These are phyloP conservation scores for Rhodotorula sp. DNA, from an alignment of 1,284 basidiomycete species.

Conservation along the genomic window DNA sequence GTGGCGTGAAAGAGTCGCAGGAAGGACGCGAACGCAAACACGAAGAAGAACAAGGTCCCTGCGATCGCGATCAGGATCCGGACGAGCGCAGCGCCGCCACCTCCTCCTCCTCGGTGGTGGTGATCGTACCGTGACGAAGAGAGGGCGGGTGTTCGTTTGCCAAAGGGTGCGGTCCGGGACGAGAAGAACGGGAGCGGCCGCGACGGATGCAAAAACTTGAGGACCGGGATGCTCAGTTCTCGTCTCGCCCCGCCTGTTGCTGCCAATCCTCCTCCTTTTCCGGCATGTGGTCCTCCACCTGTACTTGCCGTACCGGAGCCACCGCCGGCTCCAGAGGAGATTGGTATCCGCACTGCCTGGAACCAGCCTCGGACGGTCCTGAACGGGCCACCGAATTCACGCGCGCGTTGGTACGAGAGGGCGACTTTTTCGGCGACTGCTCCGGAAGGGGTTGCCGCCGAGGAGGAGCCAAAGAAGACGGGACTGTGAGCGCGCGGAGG, in stretches of 20 bases:
- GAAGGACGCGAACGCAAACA: conserved; percentile 7
- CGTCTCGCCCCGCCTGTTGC: conserved; percentile 7
- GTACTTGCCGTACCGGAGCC: background rate
- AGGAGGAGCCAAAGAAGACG: conserved; percentile 9
- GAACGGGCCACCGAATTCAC: background rate
- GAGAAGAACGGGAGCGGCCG: conserved; percentile 9
- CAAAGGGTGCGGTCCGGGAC: background rate
- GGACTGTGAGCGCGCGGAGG: conserved; percentile 20
- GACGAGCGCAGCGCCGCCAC: background rate
- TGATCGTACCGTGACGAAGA: conserved; percentile 6
- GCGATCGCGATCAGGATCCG: conserved; percentile 23
- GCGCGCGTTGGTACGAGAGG: conserved; percentile 27
- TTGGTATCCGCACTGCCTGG: conserved; percentile 22
- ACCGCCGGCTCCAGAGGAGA: background rate
- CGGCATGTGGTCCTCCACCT: background rate
- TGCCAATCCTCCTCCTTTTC: background rate
- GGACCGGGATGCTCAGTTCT: conserved; percentile 32
- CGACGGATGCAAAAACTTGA: conserved; percentile 32
- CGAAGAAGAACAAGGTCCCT: conserved; percentile 17
- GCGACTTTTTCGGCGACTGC: conserved; percentile 38
- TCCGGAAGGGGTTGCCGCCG: conserved; percentile 7
- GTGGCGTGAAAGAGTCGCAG: background rate
- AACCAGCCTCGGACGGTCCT: conserved; percentile 13
- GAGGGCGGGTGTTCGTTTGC: conserved; percentile 10
- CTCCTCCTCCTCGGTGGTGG: background rate